These are phyloP conservation scores for Nakaseomyces kungkrabaensis DNA, from an alignment of 1,139 yeast species.

Conservation along the genomic window DNA sequence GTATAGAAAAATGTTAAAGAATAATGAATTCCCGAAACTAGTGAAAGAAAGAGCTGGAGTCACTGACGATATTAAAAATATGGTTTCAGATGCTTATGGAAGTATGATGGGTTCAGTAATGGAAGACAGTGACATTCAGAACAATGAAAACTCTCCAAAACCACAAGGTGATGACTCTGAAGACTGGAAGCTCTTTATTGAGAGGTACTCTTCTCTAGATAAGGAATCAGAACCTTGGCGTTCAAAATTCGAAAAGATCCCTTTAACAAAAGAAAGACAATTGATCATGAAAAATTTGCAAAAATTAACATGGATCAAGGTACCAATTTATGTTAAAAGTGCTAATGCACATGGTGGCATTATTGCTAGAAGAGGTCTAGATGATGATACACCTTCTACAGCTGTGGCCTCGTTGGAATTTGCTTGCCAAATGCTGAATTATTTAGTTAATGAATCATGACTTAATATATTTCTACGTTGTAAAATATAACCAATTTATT, in stretches of 20 bases:
- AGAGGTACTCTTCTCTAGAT: constrained; percentile 14
- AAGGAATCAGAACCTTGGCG: constrained; percentile 9
- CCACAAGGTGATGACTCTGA: constrained; percentile 8
- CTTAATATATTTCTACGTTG: background rate
- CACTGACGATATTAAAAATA: constrained; percentile 17
- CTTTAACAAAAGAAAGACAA: constrained; percentile 36
- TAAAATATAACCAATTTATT: too few relatives aligned
- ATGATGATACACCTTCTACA: constrained; percentile 20
- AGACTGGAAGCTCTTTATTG: constrained; percentile 21
- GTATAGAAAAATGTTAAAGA: constrained; percentile 18
- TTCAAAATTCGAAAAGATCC: constrained; percentile 24
- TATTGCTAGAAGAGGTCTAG: constrained; percentile 55
- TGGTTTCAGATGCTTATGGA: constrained; percentile 18
- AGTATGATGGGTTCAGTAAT: constrained; percentile 9
- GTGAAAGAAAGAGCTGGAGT: constrained; percentile 16
- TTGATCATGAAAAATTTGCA: constrained; percentile 44
- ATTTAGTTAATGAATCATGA: constrained; percentile 9
- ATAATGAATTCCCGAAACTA: constrained; percentile 16
- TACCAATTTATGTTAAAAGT: constrained; percentile 54
- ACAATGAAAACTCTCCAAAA: constrained; percentile 10
- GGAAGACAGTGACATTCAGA: constrained; percentile 9
- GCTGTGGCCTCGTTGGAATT: constrained; percentile 25
- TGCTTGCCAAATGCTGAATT: constrained; percentile 18
- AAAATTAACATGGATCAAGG: constrained; percentile 50
- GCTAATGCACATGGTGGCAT: constrained; percentile 68